Evolutionary conservation across 805 yeast genomes (phyloP).

Genomic region (Wickerhamiella qilinensis): DNA sequence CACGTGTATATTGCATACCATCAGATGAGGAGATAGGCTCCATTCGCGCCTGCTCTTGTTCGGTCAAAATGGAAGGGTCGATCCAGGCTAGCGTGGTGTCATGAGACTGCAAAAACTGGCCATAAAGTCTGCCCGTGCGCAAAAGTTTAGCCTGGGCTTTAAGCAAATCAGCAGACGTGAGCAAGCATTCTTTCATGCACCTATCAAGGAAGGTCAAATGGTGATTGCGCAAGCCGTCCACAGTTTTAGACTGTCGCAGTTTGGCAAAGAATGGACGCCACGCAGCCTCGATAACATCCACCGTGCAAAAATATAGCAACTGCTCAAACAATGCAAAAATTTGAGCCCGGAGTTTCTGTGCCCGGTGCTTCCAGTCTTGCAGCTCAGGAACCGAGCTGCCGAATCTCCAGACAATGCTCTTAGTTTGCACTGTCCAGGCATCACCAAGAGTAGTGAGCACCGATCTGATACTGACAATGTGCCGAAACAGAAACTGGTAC

Average conservation of each 20-base stretch:
- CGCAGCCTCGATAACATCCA: constrained; percentile 42
- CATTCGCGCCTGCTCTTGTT: constrained; percentile 4
- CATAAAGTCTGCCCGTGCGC: constrained; percentile 19
- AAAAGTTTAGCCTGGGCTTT: constrained; percentile 28
- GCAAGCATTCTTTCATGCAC: constrained; percentile 46
- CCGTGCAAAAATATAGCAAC: constrained; percentile 37
- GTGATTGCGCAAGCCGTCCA: constrained; percentile 29
- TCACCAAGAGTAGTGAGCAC: constrained; percentile 42
- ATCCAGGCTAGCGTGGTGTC: constrained; percentile 13
- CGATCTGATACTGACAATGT: constrained; percentile 46
- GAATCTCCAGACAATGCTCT: constrained; percentile 52
- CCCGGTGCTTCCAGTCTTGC: constrained; percentile 29
- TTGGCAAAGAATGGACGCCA: constrained; percentile 28
- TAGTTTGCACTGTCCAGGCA: constrained; percentile 57
- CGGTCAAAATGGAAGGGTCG: constrained; percentile 16
- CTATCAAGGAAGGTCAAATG: constrained; percentile 46
- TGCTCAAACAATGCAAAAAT: constrained; percentile 43
- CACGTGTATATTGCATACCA: constrained; percentile 13
- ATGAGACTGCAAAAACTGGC: constrained; percentile 13
- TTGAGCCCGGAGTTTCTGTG: constrained; percentile 24
- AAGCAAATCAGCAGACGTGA: constrained; percentile 42
- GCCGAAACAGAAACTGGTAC: constrained; percentile 66
- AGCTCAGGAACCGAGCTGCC: constrained; percentile 28
- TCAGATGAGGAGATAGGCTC: constrained; percentile 9
- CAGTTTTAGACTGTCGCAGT: constrained; percentile 20